phyloP scores from a whole-genome alignment of 768 basidiomycete species.

The Macrolepiota albuminosa region DNA sequence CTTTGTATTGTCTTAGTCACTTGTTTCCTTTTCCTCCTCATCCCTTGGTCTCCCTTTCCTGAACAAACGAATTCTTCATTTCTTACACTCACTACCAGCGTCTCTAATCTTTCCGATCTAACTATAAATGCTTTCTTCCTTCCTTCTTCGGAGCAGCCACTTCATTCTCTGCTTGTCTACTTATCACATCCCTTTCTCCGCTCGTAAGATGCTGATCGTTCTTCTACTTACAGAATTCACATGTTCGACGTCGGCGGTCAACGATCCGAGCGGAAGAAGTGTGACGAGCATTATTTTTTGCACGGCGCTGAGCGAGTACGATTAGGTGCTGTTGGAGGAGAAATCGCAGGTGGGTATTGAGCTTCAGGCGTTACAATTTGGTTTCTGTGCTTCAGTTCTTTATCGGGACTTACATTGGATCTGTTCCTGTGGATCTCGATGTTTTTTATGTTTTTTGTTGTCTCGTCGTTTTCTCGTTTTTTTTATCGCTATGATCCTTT shows the following conservation, averaged over 20 bases:
- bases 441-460: no score
- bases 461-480: no score
- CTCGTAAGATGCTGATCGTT: neutral
- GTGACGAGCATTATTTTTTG: conserved; percentile 70
- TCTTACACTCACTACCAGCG: no score
- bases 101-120: no score
- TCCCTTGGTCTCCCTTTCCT: no score
- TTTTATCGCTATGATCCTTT: no score
- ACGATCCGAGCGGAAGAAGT: conserved; percentile 68
- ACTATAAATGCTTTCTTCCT: no score
- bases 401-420: no score
- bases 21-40: no score
- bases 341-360: conserved; percentile 48
- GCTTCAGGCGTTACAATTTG: neutral
- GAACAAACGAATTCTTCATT: neutral
- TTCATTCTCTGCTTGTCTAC: neutral
- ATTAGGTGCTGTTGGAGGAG: conserved; percentile 67
- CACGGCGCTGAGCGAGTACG: conserved; percentile 67
- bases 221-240: conserved; percentile 36
- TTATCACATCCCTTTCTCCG: neutral
- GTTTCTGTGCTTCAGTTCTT: neutral
- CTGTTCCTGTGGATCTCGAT: no score
- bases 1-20: neutral
- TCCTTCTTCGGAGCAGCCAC: no score
- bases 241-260: conserved; percentile 83